Conservation (phyloP, 1,139 yeast genomes). For the Taphrina flavorubra region DNA sequence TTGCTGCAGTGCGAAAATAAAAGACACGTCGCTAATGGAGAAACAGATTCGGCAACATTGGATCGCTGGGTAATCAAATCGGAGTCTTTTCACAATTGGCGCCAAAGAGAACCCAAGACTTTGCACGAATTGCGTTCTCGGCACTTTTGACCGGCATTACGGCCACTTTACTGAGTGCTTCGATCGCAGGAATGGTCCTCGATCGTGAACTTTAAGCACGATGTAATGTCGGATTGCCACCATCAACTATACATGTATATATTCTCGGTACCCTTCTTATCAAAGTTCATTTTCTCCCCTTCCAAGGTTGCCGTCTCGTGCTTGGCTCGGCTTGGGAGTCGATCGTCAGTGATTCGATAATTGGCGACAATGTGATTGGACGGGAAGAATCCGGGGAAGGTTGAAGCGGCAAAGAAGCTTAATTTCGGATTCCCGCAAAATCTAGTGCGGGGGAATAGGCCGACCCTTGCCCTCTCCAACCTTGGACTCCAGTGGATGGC, state of each 20-base stretch:
- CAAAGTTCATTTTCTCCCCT: no score
- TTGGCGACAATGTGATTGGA: conserved; percentile 1
- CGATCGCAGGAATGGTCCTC: conserved; percentile 73
- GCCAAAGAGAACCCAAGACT: conserved; percentile 60
- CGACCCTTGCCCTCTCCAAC: neutral
- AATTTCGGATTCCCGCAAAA: neutral
- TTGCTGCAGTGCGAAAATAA: no score
- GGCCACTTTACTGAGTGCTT: conserved; percentile 65
- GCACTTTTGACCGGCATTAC: conserved; percentile 64
- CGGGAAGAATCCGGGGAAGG: conserved; percentile 15
- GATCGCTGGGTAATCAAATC: conserved; percentile 67
- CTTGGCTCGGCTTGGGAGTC: no score
- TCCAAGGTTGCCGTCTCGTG: no score
- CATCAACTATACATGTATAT: no score
- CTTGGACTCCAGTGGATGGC: neutral
- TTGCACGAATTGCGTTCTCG: conserved; percentile 59
- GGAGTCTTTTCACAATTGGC: conserved; percentile 68
- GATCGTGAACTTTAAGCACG: conserved; percentile 32
- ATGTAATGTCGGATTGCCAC: no score
- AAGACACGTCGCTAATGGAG: neutral
- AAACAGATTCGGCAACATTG: conserved; percentile 70
- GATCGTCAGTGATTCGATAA: no score
- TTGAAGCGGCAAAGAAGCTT: neutral
- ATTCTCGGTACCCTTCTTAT: no score
- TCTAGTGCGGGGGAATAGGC: neutral